Conservation (phyloP, 164 flowering plant species). For the Cinnamomum chago region DNA sequence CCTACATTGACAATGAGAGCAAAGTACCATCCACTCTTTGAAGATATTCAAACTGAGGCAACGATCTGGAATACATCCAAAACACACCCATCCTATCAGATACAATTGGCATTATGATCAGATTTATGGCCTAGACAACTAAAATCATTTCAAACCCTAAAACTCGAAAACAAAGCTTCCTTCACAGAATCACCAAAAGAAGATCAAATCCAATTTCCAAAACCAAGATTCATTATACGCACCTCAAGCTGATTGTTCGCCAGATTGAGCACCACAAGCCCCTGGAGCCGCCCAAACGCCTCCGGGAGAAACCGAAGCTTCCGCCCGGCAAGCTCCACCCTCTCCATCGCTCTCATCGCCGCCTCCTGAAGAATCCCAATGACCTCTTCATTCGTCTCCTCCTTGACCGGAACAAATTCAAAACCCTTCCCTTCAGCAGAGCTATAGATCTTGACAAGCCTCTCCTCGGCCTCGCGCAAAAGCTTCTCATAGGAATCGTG, state of each 20-base stretch:
- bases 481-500: slow-evolving; percentile 70
- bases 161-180: not conserved
- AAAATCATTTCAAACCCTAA: not conserved
- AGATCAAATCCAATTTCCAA: not conserved
- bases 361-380: slow-evolving; percentile 55
- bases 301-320: slow-evolving; percentile 66
- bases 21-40: no score
- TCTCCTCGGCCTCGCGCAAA: slow-evolving; percentile 67
- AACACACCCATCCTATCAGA: not conserved
- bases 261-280: slow-evolving; percentile 52
- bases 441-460: slow-evolving; percentile 55
- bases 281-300: slow-evolving; percentile 60
- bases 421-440: slow-evolving; percentile 33
- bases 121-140: not conserved
- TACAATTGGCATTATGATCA: not conserved
- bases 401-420: slow-evolving; percentile 14
- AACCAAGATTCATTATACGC: not conserved
- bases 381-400: slow-evolving; percentile 71
- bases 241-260: slow-evolving; percentile 77
- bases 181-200: not conserved
- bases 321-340: slow-evolving; percentile 55
- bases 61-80: not conserved
- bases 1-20: no score
- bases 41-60: no score
- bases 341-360: slow-evolving; percentile 35